These are phyloP conservation scores for Heimioporus retisporus DNA, from an alignment of 1,284 basidiomycete species.

Conservation along the genomic window DNA sequence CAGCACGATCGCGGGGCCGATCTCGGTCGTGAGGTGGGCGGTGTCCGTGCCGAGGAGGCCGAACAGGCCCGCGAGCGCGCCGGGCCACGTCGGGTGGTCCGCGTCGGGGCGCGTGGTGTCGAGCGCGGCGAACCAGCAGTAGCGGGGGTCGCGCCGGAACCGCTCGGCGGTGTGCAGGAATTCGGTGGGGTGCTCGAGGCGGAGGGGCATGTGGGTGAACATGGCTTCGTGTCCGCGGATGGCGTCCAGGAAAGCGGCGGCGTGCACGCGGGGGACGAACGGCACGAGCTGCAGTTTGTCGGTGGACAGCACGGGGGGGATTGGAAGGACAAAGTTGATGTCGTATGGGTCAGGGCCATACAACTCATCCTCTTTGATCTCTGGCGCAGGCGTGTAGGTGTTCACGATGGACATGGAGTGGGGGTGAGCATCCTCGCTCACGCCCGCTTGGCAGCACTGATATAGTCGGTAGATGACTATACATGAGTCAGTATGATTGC, in stretches of 20 bases:
- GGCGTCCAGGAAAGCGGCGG: conserved; percentile 27
- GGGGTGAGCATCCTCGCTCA: neutral
- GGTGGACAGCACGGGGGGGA: conserved; percentile 24
- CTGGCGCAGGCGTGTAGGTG: conserved; percentile 16
- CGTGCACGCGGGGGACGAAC: conserved; percentile 34
- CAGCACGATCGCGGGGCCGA: conserved; percentile 61
- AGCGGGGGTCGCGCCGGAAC: conserved; percentile 9
- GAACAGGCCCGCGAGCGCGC: conserved; percentile 30
- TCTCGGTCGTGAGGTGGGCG: conserved; percentile 55
- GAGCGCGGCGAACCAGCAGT: conserved; percentile 58
- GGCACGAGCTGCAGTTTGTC: conserved; percentile 31
- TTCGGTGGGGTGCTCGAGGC: conserved; percentile 25
- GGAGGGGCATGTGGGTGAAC: conserved; percentile 25
- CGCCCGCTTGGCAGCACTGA: no score
- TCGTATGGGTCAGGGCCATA: conserved; percentile 39
- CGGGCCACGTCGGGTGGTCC: conserved; percentile 32
- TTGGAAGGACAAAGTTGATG: conserved; percentile 30
- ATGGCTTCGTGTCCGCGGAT: conserved; percentile 33
- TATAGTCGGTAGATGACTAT: no score
- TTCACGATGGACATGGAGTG: conserved; percentile 33
- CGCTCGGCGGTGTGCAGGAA: conserved; percentile 28
- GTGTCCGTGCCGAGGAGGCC: conserved; percentile 18
- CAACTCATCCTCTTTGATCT: conserved; percentile 24
- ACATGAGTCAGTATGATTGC: no score
- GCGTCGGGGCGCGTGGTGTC: conserved; percentile 51